Evolutionary conservation across 1,139 yeast genomes (phyloP), one percentile per base, ranked within the genome.

Genomic region (Scheffersomyces lignicola): DNA sequence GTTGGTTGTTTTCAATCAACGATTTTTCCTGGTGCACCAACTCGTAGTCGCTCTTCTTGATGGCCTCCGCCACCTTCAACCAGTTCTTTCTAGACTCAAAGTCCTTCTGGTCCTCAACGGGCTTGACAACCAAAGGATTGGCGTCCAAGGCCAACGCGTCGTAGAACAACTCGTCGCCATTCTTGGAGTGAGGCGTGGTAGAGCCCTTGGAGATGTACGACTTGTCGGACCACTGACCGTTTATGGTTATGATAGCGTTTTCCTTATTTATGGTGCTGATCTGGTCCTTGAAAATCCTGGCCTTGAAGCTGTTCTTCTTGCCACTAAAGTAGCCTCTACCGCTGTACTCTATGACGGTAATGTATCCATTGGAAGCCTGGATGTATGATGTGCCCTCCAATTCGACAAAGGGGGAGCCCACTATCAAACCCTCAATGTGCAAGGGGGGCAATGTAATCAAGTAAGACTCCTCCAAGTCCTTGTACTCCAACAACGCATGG

Each of bases 261-360:
- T 75, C 79, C 54, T 83, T 78, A 40, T 60, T 51, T 16, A 60
- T 54, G 24, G 81, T 66, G 13, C 73, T 73, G 23, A 71, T 62
- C 37, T 60, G 60, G 53, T 76, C 76, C 48, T 76, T 73, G 59
- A 60, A 84, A 39, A 90, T 76, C 52, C 90, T 75, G 24, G 96
- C 95, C 65, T 88, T 90, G 68, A 83, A 89, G 7, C 90, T 66
- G 65, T 92, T 90, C 69, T 89, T 90, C 71, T 89, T 90, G 47
- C 98, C 98, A n/a, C 89, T 76, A 55, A 92, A 87, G 68, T 89
- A 92, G 18, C 98, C 98, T 59, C 92, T 80, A 24, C 98, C 98
- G 29, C 86, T 73, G 62, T 78, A 92, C 51, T 87, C 96, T 45
- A 92, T 68, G 16, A 76, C 73, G 14, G 94, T 78, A 44, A 74